Evolutionary conservation across 2,329 filamentous ascomycete genomes (phyloP).

Genomic region (Fusarium veterinarium): DNA sequence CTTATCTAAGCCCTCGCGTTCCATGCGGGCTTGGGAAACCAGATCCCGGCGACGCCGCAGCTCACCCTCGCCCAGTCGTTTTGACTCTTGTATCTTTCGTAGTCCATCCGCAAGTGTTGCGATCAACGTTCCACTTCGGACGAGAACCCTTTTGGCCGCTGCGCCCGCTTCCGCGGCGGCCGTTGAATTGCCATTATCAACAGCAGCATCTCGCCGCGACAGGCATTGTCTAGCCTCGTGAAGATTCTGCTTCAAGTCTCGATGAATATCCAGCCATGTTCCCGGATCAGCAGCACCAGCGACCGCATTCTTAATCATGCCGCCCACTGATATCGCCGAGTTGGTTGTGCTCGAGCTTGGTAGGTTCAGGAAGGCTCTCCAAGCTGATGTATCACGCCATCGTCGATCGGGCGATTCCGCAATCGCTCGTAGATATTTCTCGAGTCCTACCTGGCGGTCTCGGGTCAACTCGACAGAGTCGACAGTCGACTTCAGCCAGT

Average conservation of each 20-base stretch:
- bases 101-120: constrained; percentile 74
- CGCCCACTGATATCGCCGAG: constrained; percentile 60
- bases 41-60: constrained; percentile 77
- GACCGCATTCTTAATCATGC: constrained; percentile 54
- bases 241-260: constrained; percentile 74
- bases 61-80: constrained; percentile 77
- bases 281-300: constrained; percentile 66
- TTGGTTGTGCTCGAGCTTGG: constrained; percentile 64
- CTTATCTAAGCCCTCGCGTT: constrained; percentile 80
- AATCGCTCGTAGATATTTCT: constrained; percentile 78
- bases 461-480: constrained; percentile 77
- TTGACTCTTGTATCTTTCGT: constrained; percentile 63
- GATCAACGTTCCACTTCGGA: constrained; percentile 74
- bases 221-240: constrained; percentile 76
- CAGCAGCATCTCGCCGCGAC: constrained; percentile 70
- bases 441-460: constrained; percentile 73
- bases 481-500: constrained; percentile 81
- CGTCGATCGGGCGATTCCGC: constrained; percentile 78
- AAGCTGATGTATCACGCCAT: constrained; percentile 79
- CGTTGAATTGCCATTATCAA: constrained; percentile 54
- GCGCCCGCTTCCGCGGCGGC: constrained; percentile 71
- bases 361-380: constrained; percentile 79
- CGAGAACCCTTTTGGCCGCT: constrained; percentile 78
- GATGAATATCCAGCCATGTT: constrained; percentile 81
- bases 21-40: constrained; percentile 75